A percentile compares a stretch with the other conserved stretches of the same genome.
phyloP scores from a whole-genome alignment of 768 basidiomycete species.

The Psilocybe tampanensis region DNA sequence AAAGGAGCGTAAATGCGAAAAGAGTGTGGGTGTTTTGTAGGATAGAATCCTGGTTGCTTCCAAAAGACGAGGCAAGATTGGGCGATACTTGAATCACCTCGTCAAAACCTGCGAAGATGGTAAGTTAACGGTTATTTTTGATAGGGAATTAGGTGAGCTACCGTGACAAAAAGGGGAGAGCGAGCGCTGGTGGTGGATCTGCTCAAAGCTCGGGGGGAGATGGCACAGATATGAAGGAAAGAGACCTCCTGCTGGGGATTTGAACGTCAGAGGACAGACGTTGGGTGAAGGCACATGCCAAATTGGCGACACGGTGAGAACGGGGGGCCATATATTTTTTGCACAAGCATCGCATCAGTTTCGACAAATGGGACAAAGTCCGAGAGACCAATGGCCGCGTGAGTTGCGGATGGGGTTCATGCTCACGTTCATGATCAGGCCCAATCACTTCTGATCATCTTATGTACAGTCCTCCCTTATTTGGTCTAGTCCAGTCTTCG shows the following conservation, averaged over 20 bases:
- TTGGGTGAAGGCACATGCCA: conserved; percentile 12
- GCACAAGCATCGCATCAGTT: not conserved
- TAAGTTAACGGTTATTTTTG: not conserved
- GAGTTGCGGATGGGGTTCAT: no score
- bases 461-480: not conserved
- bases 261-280: conserved; percentile 13
- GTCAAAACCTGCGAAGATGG: conserved; percentile 7
- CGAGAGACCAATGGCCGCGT: conserved; percentile 2
- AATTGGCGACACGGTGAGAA: conserved; percentile 8
- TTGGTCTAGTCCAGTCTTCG: no score
- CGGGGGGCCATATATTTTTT: not conserved
- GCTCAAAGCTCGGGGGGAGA: not conserved
- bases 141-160: not conserved
- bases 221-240: conserved; percentile 4
- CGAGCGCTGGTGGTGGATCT: not conserved
- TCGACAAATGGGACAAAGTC: not conserved
- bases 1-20: conserved; percentile 27
- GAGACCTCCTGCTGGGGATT: conserved; percentile 3
- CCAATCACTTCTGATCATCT: not conserved
- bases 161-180: not conserved
- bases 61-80: conserved; percentile 9
- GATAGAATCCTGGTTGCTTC: not conserved
- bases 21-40: conserved; percentile 21
- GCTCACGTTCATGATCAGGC: no score
- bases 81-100: conserved; percentile 16